Conservation (phyloP, 169 alveolate genomes). For the Plasmodium gaboni region DNA sequence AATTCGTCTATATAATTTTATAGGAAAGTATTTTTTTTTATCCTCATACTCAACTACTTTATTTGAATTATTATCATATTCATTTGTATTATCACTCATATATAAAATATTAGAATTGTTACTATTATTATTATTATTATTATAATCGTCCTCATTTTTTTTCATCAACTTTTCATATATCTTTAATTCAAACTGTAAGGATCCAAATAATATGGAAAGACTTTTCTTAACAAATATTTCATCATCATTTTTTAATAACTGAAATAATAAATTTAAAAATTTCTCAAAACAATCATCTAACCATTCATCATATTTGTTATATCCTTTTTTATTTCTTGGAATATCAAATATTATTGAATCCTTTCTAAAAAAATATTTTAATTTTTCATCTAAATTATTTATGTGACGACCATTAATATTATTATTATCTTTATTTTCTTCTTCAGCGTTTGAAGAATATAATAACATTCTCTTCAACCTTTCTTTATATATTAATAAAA, state of each 20-base stretch:
- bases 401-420: neutral
- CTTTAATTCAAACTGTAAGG: conserved; percentile 57
- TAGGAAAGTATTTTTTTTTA: conserved; percentile 22
- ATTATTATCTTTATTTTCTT: neutral
- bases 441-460: conserved; percentile 1
- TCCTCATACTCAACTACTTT: neutral
- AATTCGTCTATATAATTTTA: conserved; percentile 51
- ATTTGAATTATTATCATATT: neutral
- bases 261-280: conserved; percentile 53
- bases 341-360: conserved; percentile 28
- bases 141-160: neutral
- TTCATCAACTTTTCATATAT: conserved; percentile 24
- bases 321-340: conserved; percentile 3
- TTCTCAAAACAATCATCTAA: conserved; percentile 68
- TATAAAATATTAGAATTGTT: too few species aligned
- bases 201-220: conserved; percentile 40
- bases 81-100: too few species aligned
- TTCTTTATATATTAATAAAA: conserved; percentile 55
- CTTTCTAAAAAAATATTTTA: conserved; percentile 30
- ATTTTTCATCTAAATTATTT: conserved; percentile 8
- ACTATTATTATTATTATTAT: conserved; percentile 1
- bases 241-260: conserved; percentile 58
- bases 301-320: conserved; percentile 66
- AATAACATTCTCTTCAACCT: conserved; percentile 47
- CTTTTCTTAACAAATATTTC: conserved; percentile 67